Conservation (phyloP, 768 basidiomycete species). For the Termitomyces eurrhizus region DNA sequence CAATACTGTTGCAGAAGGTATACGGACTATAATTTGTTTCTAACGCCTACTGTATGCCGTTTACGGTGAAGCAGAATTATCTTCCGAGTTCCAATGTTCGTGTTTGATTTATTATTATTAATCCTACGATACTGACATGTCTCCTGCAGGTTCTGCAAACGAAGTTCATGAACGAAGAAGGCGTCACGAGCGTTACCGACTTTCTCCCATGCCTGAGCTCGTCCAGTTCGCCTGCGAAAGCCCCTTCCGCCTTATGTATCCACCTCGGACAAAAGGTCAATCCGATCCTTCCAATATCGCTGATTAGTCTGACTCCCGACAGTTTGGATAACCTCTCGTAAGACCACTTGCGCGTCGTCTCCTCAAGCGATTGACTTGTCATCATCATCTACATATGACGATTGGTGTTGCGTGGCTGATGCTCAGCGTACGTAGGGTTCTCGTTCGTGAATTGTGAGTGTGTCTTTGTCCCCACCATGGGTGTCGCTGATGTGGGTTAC, state of each 20-base stretch:
- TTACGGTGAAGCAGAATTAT: constrained; percentile 79
- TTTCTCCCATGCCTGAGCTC: constrained; percentile 70
- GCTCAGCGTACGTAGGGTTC: constrained; percentile 39
- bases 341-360: constrained; percentile 26
- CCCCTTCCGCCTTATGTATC: constrained; percentile 86
- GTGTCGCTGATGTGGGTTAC: not conserved
- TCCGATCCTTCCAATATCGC: not conserved
- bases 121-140: not conserved
- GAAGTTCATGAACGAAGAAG: constrained; percentile 88
- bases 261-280: constrained; percentile 89
- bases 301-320: not conserved
- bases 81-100: constrained; percentile 75
- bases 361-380: not conserved
- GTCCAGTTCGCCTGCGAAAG: constrained; percentile 35
- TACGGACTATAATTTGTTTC: too few species aligned
- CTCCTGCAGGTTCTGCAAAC: constrained; percentile 69
- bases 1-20: too few species aligned
- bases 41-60: too few species aligned
- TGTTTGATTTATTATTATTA: not conserved
- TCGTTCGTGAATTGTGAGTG: constrained; percentile 70
- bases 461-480: not conserved
- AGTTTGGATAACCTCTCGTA: constrained; percentile 79
- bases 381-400: constrained; percentile 26
- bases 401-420: constrained; percentile 26
- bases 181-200: constrained; percentile 83